Evolutionary conservation across 495 filamentous ascomycete species (phyloP), one percentile per base, ranked within the genome.

Genomic region (Wilcoxina mikolae): DNA sequence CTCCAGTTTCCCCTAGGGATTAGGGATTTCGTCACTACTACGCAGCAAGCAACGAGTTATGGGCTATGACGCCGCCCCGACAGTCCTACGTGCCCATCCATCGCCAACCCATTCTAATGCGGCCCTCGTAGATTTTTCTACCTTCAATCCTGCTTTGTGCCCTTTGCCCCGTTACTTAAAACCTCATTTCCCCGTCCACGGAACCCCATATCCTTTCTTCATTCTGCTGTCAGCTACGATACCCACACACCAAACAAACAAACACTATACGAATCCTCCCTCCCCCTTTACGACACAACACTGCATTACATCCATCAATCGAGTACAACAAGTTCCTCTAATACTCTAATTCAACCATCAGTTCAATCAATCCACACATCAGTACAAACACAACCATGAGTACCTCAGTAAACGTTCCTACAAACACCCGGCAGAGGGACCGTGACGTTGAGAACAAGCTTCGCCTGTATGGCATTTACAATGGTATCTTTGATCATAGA

Each of bases 401-500:
- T 46, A 64, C 48, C 2, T 64, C 69, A 26, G 73, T 75, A 31
- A 75, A 75, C 58, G 58, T 57, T 22, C 73, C 73, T 12, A 54
- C 65, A 11, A 55, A 69, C 60, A 51, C 64, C 65, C 60, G 49
- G 29, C 38, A 65, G 50, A 55, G 61, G n/a, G 64, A 65, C 12
- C 29, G 44, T 31, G 78, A 96, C 68, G 82, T 98, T 67, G 94
- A 94, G 69, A 76, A 79, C 59, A 98, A 98, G 73, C 80, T 98
- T 42, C 91, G 95, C 69, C 70, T 96, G 22, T 96, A 89, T 67
- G 91, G 93, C 65, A 95, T 96, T 67, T 77, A 80, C 68, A 78
- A 78, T 61, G 82, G 82, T 84, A 73, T 54, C 72, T 20, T 17
- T 26, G 23, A 12, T 28, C 11, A 15, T 50, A 2, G 10, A 26